Conservation (phyloP, 2,329 filamentous ascomycete species). For the Penicillium sp. region DNA sequence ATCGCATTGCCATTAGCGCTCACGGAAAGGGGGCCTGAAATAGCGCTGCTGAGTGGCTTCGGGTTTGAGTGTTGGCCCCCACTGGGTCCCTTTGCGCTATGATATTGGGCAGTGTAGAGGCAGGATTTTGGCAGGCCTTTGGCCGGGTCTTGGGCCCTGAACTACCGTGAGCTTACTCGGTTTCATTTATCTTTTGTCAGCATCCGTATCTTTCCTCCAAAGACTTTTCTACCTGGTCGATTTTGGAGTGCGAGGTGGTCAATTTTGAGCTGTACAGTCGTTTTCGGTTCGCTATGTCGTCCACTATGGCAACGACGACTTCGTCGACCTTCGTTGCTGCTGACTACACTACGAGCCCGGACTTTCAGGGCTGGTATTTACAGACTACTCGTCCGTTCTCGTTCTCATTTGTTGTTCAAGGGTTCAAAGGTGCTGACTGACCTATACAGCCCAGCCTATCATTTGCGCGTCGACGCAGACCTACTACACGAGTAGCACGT, state of each 20-base stretch:
- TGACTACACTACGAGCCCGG: slow-evolving; percentile 3
- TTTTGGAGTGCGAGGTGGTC: background rate
- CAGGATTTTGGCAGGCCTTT: background rate
- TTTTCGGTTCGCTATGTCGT: background rate
- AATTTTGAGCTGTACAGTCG: background rate
- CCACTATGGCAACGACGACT: background rate
- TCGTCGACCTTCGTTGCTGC: slow-evolving; percentile 5
- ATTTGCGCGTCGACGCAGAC: slow-evolving; percentile 1
- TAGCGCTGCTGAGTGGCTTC: background rate
- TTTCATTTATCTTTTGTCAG: background rate
- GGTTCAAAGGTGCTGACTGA: background rate
- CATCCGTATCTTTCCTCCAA: background rate
- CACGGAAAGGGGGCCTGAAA: background rate
- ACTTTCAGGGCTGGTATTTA: slow-evolving; percentile 11
- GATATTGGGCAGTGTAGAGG: background rate
- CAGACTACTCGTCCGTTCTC: slow-evolving; percentile 6
- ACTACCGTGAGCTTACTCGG: background rate
- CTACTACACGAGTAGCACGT: slow-evolving; percentile 6
- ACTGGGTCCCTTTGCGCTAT: background rate
- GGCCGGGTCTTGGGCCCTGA: background rate
- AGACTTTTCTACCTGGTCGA: background rate
- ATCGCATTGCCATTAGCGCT: background rate
- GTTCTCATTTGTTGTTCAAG: no score
- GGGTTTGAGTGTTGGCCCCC: background rate
- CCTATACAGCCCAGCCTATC: slow-evolving; percentile 3